Evolutionary conservation across 805 yeast species (phyloP).

Genomic region (Sugiyamaella lignohabitans): DNA sequence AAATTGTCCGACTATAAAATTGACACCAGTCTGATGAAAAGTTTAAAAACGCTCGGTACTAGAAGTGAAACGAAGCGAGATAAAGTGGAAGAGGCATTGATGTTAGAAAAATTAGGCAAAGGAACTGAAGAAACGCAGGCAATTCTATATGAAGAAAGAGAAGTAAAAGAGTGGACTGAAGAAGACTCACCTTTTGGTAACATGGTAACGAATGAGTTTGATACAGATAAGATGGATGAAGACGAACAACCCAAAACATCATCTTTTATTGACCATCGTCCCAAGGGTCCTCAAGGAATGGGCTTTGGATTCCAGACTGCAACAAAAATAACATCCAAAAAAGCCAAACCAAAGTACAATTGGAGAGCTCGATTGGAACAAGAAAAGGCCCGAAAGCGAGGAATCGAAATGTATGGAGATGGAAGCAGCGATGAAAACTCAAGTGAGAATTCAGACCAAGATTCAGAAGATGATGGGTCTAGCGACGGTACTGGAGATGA

Average conservation of each 20-base stretch:
- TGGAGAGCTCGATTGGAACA: slow-evolving; percentile 60
- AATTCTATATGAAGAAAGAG: slow-evolving; percentile 63
- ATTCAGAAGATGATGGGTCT: slow-evolving; percentile 14
- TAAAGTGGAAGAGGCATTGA: slow-evolving; percentile 66
- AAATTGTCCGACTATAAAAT: slow-evolving; percentile 60
- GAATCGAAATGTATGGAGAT: slow-evolving; percentile 26
- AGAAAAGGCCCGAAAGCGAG: slow-evolving; percentile 32
- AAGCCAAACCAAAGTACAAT: slow-evolving; percentile 52
- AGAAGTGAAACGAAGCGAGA: slow-evolving; percentile 62
- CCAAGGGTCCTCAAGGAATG: slow-evolving; percentile 48
- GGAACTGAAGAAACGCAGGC: slow-evolving; percentile 55
- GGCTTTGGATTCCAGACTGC: slow-evolving; percentile 47
- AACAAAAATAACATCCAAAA: slow-evolving; percentile 28
- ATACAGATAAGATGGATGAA: slow-evolving; percentile 27
- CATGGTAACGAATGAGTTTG: slow-evolving; percentile 19
- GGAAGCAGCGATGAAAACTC: slow-evolving; percentile 18
- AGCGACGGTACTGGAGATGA: slow-evolving; percentile 10
- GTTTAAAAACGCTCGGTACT: slow-evolving; percentile 73
- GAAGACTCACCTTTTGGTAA: slow-evolving; percentile 11
- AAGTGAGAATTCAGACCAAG: slow-evolving; percentile 27
- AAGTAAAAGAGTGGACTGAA: slow-evolving; percentile 56
- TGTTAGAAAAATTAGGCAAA: slow-evolving; percentile 65
- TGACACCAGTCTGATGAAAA: slow-evolving; percentile 62
- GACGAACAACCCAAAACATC: slow-evolving; percentile 27
- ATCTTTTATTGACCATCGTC: slow-evolving; percentile 66